A percentile compares a stretch with the other conserved stretches of the same genome.
These are phyloP conservation scores for Neurospora sp. DNA, from an alignment of 495 filamentous ascomycete genomes.

Conservation along the genomic window DNA sequence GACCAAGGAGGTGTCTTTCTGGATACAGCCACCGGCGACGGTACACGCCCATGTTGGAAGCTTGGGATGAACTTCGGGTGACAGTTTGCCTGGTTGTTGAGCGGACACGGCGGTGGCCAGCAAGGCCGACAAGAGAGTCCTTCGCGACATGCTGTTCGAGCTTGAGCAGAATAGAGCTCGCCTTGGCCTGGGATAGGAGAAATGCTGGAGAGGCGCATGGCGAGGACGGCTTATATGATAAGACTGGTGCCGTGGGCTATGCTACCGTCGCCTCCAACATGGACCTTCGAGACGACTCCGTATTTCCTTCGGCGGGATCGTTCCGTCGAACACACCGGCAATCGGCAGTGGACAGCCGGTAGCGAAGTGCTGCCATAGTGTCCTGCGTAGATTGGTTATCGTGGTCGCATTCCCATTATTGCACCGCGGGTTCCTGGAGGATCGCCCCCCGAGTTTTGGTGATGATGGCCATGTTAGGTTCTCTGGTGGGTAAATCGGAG, in stretches of 20 bases:
- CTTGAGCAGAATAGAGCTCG: neutral
- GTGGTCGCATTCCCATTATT: neutral
- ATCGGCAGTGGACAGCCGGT: neutral
- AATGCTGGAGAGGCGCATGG: neutral
- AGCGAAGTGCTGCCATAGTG: neutral
- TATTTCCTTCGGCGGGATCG: neutral
- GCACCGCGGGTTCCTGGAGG: neutral
- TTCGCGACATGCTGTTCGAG: neutral
- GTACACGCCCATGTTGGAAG: slow-evolving; percentile 47
- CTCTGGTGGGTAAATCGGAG: neutral
- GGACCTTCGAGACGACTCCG: neutral
- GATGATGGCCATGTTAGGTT: neutral
- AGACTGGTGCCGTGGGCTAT: no score
- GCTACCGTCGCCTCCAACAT: neutral
- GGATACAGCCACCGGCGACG: slow-evolving; percentile 38
- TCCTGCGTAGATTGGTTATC: neutral
- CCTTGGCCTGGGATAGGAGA: neutral
- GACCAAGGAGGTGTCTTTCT: slow-evolving; percentile 40
- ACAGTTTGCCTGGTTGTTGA: slow-evolving; percentile 10
- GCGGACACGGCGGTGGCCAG: slow-evolving; percentile 4
- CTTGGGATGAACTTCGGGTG: slow-evolving; percentile 34
- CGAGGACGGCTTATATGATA: neutral
- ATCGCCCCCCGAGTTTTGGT: neutral
- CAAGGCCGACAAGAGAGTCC: neutral
- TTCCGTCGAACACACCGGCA: neutral